phyloP scores from a whole-genome alignment of 495 filamentous ascomycete species.

The Penicillium maclennaniae region DNA sequence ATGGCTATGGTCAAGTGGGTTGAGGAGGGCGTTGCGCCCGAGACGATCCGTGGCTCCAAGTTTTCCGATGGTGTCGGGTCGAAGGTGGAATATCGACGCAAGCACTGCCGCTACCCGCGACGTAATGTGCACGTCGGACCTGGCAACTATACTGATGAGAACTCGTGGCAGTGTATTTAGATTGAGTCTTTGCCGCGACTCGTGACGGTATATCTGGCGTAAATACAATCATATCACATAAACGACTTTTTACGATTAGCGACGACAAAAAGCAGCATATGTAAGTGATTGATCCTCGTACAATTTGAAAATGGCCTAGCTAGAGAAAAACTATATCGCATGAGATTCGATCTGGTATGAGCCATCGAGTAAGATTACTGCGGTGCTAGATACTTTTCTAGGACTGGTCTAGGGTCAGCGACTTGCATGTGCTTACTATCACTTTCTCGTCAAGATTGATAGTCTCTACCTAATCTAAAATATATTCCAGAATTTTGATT shows the following conservation, averaged over 20 bases:
- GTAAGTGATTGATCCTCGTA: no score
- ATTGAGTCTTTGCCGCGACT: not conserved
- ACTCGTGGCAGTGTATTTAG: constrained; percentile 38
- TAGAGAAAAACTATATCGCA: no score
- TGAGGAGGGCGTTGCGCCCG: constrained; percentile 53
- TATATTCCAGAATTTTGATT: not conserved
- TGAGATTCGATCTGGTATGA: not conserved
- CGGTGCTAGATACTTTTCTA: not conserved
- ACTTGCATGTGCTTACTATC: not conserved
- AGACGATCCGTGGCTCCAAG: constrained; percentile 51
- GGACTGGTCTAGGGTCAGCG: not conserved
- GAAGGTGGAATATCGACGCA: constrained; percentile 33
- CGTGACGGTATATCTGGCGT: no score
- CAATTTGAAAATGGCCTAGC: no score
- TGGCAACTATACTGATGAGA: constrained; percentile 39
- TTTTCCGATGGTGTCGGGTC: constrained; percentile 41
- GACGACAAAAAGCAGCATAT: no score
- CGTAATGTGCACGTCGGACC: constrained; percentile 37
- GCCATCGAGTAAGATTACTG: not conserved
- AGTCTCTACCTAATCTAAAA: not conserved
- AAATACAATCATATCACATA: no score
- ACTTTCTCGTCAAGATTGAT: not conserved
- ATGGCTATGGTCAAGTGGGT: constrained; percentile 59
- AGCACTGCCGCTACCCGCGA: constrained; percentile 39
- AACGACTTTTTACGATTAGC: no score